Evolutionary conservation across 164 flowering plant species (phyloP).

Genomic region (Nelumbo lutea): DNA sequence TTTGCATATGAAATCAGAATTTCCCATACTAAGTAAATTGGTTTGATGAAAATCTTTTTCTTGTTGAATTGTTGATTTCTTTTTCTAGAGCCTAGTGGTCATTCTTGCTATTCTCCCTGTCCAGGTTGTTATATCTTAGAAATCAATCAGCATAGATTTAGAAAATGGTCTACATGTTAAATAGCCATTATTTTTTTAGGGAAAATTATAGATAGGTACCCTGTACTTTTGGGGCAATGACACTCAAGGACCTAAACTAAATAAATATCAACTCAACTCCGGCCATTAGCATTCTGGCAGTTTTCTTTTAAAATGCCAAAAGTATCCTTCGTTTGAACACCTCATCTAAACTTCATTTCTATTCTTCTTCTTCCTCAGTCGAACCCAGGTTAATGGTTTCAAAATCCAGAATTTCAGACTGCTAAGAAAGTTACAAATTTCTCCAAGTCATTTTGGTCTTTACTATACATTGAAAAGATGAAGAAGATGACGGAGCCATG

Average conservation of each 20-base stretch:
- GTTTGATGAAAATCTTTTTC: neutral
- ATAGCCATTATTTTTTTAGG: neutral
- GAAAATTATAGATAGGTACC: too few relatives aligned
- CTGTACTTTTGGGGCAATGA: too few relatives aligned
- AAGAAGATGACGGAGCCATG: constrained; percentile 14
- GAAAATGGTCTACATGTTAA: neutral
- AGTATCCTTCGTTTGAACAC: too few relatives aligned
- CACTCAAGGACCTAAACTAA: too few relatives aligned
- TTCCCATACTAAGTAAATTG: neutral
- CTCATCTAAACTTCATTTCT: too few relatives aligned
- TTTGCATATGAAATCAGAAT: constrained; percentile 17
- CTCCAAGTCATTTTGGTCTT: constrained; percentile 69
- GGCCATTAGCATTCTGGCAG: too few relatives aligned
- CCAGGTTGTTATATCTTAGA: too few relatives aligned
- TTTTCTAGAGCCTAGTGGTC: neutral
- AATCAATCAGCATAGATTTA: neutral
- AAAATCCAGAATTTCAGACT: constrained; percentile 5
- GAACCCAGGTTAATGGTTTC: too few relatives aligned
- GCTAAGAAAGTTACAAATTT: constrained; percentile 70
- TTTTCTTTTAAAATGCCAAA: too few relatives aligned
- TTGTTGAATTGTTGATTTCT: neutral
- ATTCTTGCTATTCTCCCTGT: too few relatives aligned
- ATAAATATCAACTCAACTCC: too few relatives aligned
- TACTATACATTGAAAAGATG: constrained; percentile 44
- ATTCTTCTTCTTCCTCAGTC: too few relatives aligned